Evolutionary conservation across 345 rosid species (phyloP).

Genomic region (Eucalyptus erythrocorys): DNA sequence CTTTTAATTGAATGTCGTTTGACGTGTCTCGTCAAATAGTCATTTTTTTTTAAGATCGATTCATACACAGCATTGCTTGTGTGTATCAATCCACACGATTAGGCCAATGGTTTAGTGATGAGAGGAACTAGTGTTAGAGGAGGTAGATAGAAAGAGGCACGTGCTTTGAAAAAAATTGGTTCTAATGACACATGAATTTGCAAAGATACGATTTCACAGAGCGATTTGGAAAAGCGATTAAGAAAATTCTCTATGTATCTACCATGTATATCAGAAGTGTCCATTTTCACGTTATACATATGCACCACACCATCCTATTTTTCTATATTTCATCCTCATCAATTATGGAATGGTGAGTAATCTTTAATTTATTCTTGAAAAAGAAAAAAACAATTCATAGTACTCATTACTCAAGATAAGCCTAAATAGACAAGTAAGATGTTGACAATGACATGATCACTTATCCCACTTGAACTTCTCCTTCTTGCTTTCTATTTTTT

Average conservation of each 20-base stretch:
- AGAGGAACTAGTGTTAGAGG: not conserved
- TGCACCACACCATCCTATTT: accelerated
- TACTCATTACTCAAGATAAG: not conserved
- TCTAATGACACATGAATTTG: accelerated
- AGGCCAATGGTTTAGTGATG: accelerated
- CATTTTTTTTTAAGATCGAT: accelerated
- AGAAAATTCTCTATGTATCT: not conserved
- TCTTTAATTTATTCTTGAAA: not conserved
- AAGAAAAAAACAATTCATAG: not conserved
- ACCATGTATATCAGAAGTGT: accelerated
- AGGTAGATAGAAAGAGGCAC: accelerated
- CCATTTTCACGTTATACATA: accelerated
- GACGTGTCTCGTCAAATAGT: accelerated
- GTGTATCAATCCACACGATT: not conserved
- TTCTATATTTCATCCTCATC: not conserved
- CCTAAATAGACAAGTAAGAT: not conserved
- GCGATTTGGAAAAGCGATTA: not conserved
- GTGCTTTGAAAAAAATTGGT: not conserved
- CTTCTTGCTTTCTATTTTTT: not conserved
- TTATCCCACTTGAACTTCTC: not conserved
- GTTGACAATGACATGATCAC: not conserved
- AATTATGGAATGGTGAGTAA: not conserved
- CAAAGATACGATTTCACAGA: accelerated
- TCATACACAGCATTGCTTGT: not conserved
- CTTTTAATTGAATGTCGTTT: accelerated